Evolutionary conservation across 176 grass and related monocot species (phyloP), one percentile per base, ranked within the genome.

Genomic region (Coix lacrymajobi): DNA sequence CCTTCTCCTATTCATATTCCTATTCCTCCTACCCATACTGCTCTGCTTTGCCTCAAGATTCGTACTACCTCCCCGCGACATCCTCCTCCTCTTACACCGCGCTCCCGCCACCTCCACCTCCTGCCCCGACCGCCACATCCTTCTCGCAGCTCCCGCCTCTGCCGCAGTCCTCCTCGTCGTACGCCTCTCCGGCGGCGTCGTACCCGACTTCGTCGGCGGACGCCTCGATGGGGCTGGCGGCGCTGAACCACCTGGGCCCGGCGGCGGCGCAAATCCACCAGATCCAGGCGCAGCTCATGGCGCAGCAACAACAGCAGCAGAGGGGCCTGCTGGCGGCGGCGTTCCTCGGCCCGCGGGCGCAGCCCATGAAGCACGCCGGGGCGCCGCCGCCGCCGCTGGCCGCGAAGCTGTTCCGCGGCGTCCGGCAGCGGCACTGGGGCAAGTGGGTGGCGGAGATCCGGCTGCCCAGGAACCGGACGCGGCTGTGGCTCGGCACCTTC

Each of bases 391-490:
- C 81, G 7, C 65, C 16, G 2, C 76, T n/a, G 2, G 26, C 66
- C 8, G 83, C 62, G 16, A 99, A 92, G 83, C 89, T 94, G 15
- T 99, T 90, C 87, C 93, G 96, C 19, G 96, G 96, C 4, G 96
- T 99, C 34, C 85, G 96, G 43, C 96, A 99, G 96, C 96, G 96
- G 2, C 96, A 99, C 87, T 99, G 96, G 96, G 96, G 96, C 32
- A 99, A 99, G 81, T 99, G 96, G 96, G 96, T 99, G 62, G 96
- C 93, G 81, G 96, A 98, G 89, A 98, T 98, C 82, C 92, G 96
- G 2, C 87, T 98, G 28, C 92, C 96, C 26, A 86, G 89, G 87
- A 98, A 98, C 92, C 88, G 96, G 40, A 95, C 89, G 60, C 90
- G 96, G 51, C 85, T 98, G 36, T 98, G 96, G 96, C 96, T 98